Evolutionary conservation across 495 filamentous ascomycete genomes (phyloP).

Genomic region (Penicillium paradoxum): DNA sequence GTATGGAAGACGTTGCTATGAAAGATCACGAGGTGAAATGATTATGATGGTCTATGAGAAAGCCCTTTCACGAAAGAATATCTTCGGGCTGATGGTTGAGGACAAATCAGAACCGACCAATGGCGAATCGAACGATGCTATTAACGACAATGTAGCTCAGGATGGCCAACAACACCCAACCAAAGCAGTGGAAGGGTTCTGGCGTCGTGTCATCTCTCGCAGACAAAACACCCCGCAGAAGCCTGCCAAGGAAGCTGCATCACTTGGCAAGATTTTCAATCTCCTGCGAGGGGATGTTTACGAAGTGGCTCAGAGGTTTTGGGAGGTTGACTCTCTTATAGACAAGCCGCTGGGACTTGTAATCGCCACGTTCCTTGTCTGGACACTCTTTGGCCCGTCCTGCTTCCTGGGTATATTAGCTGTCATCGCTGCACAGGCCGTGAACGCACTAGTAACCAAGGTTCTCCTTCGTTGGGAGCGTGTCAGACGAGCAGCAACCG

Average conservation of each 20-base stretch:
- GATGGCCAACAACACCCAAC: neutral
- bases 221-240: constrained; percentile 13
- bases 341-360: constrained; percentile 64
- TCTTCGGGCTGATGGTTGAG: constrained; percentile 45
- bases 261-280: constrained; percentile 81
- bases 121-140: neutral
- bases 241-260: constrained; percentile 54
- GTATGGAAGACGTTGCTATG: constrained; percentile 71
- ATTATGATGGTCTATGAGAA: constrained; percentile 88
- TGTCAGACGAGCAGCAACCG: constrained; percentile 60
- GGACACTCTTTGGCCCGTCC: constrained; percentile 72
- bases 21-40: constrained; percentile 76
- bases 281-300: constrained; percentile 76
- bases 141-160: neutral
- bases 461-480: constrained; percentile 57
- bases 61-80: constrained; percentile 65
- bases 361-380: constrained; percentile 64
- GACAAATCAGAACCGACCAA: constrained; percentile 6
- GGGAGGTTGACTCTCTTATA: constrained; percentile 68
- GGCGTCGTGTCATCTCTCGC: constrained; percentile 7
- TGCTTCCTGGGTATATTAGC: constrained; percentile 66
- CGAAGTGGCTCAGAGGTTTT: constrained; percentile 75
- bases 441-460: constrained; percentile 61
- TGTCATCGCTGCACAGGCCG: constrained; percentile 56
- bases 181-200: constrained; percentile 6